Conservation (phyloP, 2,329 filamentous ascomycete genomes). For the Westerdykella sp. region DNA sequence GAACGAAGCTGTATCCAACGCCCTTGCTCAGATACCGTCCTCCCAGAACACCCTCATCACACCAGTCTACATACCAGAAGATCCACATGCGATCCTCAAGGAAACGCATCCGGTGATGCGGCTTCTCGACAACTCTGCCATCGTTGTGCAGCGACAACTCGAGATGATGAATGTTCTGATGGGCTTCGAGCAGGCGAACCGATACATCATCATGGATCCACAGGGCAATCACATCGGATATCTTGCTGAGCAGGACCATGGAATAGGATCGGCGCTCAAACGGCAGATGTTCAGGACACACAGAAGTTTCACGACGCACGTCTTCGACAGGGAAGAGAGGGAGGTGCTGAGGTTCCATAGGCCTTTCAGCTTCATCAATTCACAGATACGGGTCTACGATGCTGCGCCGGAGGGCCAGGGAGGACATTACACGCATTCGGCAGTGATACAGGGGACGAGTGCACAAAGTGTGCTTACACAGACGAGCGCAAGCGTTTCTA, state of each 20-base stretch:
- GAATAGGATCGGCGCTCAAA: slow-evolving; percentile 50
- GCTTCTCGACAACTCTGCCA: slow-evolving; percentile 54
- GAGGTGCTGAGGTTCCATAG: slow-evolving; percentile 57
- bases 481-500: slow-evolving; percentile 48
- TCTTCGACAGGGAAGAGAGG: slow-evolving; percentile 55
- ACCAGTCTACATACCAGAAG: slow-evolving; percentile 56
- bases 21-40: slow-evolving; percentile 39
- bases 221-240: slow-evolving; percentile 58
- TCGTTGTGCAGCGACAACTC: slow-evolving; percentile 57
- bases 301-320: slow-evolving; percentile 58
- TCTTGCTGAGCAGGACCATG: slow-evolving; percentile 58
- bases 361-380: slow-evolving; percentile 60
- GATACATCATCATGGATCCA: slow-evolving; percentile 60
- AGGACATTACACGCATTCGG: slow-evolving; percentile 34
- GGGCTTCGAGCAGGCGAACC: slow-evolving; percentile 62
- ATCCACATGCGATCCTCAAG: slow-evolving; percentile 54
- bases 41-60: slow-evolving; percentile 49
- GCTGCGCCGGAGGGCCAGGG: slow-evolving; percentile 15
- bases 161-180: slow-evolving; percentile 62
- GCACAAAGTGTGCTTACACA: slow-evolving; percentile 38
- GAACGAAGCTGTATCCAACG: slow-evolving; percentile 40
- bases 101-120: slow-evolving; percentile 52
- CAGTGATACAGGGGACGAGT: slow-evolving; percentile 41
- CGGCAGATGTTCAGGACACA: slow-evolving; percentile 58
- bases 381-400: slow-evolving; percentile 42